These are phyloP conservation scores for Alternaria infectoria DNA, from an alignment of 2,329 filamentous ascomycete species.

Conservation along the genomic window DNA sequence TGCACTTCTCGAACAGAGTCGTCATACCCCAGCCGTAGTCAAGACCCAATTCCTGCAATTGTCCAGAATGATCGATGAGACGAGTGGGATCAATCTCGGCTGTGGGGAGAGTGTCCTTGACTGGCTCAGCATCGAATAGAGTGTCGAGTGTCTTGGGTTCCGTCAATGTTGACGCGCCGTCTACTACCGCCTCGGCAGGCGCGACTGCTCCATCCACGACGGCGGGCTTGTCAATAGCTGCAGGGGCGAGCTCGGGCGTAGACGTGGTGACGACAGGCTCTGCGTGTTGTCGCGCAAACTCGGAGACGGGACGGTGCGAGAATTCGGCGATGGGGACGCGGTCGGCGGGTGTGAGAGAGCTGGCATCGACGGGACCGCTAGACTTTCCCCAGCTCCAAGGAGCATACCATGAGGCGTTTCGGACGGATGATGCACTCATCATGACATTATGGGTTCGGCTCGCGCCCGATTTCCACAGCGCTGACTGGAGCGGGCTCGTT, in stretches of 20 bases:
- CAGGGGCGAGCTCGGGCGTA: conserved; percentile 45
- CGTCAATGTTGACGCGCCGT: conserved; percentile 7
- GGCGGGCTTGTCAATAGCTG: conserved; percentile 42
- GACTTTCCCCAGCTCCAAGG: conserved; percentile 45
- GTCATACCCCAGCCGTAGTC: conserved; percentile 88
- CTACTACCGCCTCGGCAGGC: conserved; percentile 8
- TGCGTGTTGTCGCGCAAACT: conserved; percentile 12
- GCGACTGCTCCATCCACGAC: conserved; percentile 32
- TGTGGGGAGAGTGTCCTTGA: conserved; percentile 20
- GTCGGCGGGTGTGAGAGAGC: conserved; percentile 15
- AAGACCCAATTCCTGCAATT: conserved; percentile 79
- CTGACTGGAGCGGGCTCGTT: conserved; percentile 33
- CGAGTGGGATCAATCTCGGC: conserved; percentile 52
- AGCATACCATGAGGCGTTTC: conserved; percentile 44
- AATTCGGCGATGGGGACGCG: conserved; percentile 29
- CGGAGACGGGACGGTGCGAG: conserved; percentile 18
- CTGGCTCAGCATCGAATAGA: conserved; percentile 21
- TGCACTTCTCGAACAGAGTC: conserved; percentile 70
- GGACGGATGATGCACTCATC: conserved; percentile 33
- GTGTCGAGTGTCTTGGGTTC: conserved; percentile 29
- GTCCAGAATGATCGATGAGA: conserved; percentile 79
- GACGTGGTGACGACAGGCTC: conserved; percentile 36
- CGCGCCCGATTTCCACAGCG: conserved; percentile 35
- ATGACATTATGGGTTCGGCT: conserved; percentile 19
- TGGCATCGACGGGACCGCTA: conserved; percentile 27